Conservation (phyloP, 140 eudicot species). For the Bidens hawaiensis region DNA sequence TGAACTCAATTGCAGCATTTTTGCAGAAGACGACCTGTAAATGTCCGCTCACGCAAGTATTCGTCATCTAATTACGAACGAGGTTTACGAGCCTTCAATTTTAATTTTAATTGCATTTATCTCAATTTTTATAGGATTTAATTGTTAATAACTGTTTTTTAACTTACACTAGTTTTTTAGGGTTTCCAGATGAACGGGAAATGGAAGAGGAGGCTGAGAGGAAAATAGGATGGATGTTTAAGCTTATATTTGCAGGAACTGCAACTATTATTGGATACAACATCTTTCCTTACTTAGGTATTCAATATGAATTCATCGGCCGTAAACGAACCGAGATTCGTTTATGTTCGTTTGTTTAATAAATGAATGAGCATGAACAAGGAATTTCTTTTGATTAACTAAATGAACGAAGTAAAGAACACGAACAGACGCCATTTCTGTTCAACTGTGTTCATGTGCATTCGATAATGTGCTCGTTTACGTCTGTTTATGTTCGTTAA, state of each 20-base stretch:
- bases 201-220: constrained; percentile 84
- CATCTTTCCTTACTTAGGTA: constrained; percentile 88
- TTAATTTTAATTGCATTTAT: not conserved
- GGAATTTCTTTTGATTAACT: too few species aligned
- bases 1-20: constrained; percentile 38
- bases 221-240: constrained; percentile 84
- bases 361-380: too few species aligned
- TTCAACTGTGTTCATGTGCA: too few species aligned
- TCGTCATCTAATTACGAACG: constrained; percentile 35
- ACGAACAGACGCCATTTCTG: too few species aligned
- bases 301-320: too few species aligned
- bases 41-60: constrained; percentile 49
- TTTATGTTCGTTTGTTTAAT: too few species aligned
- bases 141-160: not conserved
- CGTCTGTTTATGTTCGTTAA: too few species aligned
- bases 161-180: not conserved
- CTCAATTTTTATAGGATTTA: too few species aligned
- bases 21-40: constrained; percentile 41
- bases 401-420: too few species aligned
- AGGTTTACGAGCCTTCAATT: constrained; percentile 14
- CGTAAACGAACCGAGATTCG: too few species aligned
- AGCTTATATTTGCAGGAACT: constrained; percentile 77
- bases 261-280: constrained; percentile 68
- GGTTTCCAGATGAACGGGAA: constrained; percentile 56
- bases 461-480: too few species aligned